phyloP scores from a whole-genome alignment of 306 rosid genomes.

The Trichosanthes truncata region DNA sequence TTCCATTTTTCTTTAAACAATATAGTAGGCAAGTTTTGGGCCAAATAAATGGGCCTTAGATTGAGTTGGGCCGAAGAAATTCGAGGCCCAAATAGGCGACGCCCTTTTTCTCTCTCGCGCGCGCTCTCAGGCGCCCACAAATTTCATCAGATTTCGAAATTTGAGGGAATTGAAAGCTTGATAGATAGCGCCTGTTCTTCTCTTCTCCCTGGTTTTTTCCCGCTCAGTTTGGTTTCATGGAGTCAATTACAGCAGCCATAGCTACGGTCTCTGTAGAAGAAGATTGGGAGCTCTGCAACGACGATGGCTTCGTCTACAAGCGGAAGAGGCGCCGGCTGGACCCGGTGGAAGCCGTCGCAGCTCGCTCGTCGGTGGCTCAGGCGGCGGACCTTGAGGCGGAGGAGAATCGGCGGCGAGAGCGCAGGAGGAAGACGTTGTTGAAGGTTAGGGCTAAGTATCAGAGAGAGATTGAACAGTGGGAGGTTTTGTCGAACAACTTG shows the following conservation, averaged over 20 bases:
- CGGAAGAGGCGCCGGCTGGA: constrained; percentile 14
- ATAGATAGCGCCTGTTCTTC: background rate
- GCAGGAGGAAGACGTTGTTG: constrained; percentile 11
- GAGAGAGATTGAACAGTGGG: constrained; percentile 19
- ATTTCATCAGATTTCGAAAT: background rate
- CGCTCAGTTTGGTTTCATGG: background rate
- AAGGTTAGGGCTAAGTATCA: constrained; percentile 6
- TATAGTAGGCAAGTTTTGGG: no score
- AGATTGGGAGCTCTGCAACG: constrained; percentile 17
- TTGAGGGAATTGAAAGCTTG: background rate
- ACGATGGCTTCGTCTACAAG: constrained; percentile 17
- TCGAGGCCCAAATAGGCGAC: background rate
- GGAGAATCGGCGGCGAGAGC: constrained; percentile 12
- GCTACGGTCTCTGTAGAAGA: background rate
- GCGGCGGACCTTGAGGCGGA: constrained; percentile 1
- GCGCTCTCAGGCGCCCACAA: background rate
- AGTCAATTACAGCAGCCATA: background rate
- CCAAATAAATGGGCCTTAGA: background rate
- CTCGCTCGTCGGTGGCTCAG: constrained; percentile 1
- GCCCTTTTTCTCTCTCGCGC: background rate
- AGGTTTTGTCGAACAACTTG: constrained; percentile 15
- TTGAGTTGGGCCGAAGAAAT: background rate
- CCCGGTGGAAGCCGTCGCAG: background rate
- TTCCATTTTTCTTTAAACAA: no score
- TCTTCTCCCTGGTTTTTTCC: background rate